A percentile compares a stretch with the other conserved stretches of the same genome.
phyloP scores from a whole-genome alignment of 805 yeast genomes.

The Sungouiella blattae region DNA sequence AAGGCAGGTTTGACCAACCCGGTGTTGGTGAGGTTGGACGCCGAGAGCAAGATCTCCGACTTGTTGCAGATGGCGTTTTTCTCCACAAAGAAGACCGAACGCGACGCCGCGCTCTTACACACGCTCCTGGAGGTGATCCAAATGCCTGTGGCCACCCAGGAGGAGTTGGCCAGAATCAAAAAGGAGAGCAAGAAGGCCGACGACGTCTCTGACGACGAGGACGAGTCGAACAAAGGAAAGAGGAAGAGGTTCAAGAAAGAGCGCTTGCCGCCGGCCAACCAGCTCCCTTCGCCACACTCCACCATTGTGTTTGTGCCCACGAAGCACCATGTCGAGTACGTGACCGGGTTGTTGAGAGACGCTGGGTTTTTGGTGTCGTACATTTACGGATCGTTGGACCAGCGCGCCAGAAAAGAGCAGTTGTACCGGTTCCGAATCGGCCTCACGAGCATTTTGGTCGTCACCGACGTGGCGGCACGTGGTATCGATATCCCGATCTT shows the following conservation, averaged over 20 bases:
- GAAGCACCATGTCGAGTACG: slow-evolving; percentile 94
- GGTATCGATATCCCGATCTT: slow-evolving; percentile 97
- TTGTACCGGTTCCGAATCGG: slow-evolving; percentile 82
- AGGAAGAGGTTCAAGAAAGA: slow-evolving; percentile 46
- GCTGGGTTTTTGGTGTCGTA: slow-evolving; percentile 86
- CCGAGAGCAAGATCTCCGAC: slow-evolving; percentile 88
- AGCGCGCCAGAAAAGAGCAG: slow-evolving; percentile 89
- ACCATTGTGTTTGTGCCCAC: slow-evolving; percentile 96
- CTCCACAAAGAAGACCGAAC: slow-evolving; percentile 74
- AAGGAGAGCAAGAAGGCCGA: slow-evolving; percentile 55
- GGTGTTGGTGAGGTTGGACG: slow-evolving; percentile 85
- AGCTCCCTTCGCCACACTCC: slow-evolving; percentile 77
- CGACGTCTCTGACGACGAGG: slow-evolving; percentile 34
- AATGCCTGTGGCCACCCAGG: slow-evolving; percentile 74
- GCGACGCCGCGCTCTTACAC: slow-evolving; percentile 81
- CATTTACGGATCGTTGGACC: slow-evolving; percentile 93
- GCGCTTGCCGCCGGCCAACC: slow-evolving; percentile 74
- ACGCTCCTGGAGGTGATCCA: slow-evolving; percentile 81
- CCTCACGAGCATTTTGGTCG: slow-evolving; percentile 80
- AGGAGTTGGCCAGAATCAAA: slow-evolving; percentile 52
- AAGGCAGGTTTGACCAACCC: slow-evolving; percentile 95
- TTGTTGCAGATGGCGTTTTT: slow-evolving; percentile 87
- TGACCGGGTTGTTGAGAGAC: slow-evolving; percentile 62
- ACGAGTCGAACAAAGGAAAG: slow-evolving; percentile 24
- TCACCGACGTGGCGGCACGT: slow-evolving; percentile 97